Conservation (phyloP, 2,329 filamentous ascomycete genomes). For the Epichloe elymi region DNA sequence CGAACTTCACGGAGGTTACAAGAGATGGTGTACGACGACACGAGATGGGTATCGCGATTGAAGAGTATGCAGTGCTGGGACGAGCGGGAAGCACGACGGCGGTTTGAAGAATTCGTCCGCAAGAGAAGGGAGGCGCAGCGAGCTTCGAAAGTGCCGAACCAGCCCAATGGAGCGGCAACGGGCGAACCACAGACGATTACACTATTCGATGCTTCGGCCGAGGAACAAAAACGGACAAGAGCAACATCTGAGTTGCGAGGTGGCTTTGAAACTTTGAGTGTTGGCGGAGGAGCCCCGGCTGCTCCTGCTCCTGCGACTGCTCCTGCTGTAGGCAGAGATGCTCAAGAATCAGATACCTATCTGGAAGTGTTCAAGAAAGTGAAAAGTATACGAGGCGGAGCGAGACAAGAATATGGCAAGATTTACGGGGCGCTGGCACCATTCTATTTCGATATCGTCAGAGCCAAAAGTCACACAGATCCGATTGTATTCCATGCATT, state of each 20-base stretch:
- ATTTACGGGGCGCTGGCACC: constrained; percentile 80
- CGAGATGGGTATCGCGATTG: constrained; percentile 79
- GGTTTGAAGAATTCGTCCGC: constrained; percentile 60
- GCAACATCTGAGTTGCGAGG: constrained; percentile 30
- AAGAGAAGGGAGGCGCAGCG: constrained; percentile 39
- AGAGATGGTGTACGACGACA: constrained; percentile 98
- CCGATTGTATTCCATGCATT: constrained; percentile 79
- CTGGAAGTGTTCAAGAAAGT: constrained; percentile 57
- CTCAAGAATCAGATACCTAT: constrained; percentile 48
- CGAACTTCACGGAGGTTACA: constrained; percentile 73
- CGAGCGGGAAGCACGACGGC: constrained; percentile 67
- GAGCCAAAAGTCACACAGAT: constrained; percentile 60
- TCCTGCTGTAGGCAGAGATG: constrained; percentile 28
- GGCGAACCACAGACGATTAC: constrained; percentile 29
- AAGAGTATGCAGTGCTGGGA: constrained; percentile 88
- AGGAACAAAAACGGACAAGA: constrained; percentile 45
- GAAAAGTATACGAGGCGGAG: constrained; percentile 69
- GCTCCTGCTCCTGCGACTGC: neutral
- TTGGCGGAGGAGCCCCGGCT: constrained; percentile 23
- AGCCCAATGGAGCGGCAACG: constrained; percentile 9
- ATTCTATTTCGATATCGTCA: constrained; percentile 73
- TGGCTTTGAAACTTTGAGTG: constrained; percentile 67
- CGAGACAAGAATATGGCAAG: constrained; percentile 80
- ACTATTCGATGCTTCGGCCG: constrained; percentile 59
- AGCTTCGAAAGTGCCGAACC: constrained; percentile 10